Evolutionary conservation across 805 yeast species (phyloP), one percentile per base, ranked within the genome.

Genomic region (Lachancea dasiensis): DNA sequence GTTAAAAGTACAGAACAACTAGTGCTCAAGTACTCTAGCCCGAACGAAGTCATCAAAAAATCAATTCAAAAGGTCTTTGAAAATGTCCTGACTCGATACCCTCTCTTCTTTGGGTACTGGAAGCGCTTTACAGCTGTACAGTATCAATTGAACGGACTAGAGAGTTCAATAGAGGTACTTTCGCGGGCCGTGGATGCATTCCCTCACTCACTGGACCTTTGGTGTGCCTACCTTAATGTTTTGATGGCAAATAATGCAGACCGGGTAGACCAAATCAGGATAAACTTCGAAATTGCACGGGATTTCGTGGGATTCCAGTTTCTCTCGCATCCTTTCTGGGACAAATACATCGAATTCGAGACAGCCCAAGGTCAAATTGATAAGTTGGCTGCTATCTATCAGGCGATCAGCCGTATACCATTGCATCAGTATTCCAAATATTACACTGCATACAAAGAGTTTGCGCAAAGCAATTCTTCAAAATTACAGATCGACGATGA

Each of bases 401-500:
- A 69, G 20, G 62, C 64, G 41, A 60, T 79, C 31, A 58, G 77
- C 27, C 53, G 54, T 27, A 65, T 84, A 2, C 97, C 97, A 0
- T 60, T 90, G 31, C 90, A 90, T 59, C 95, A 87, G 51, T 89
- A 86, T 56, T 81, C 96, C 0, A 77, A 73, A 46, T 90, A 81
- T 56, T 83, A 75, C 51, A 77, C 64, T 54, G 68, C 51, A 60
- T 76, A 52, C 50, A 64, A 43, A 65, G 65, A 45, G 45, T 66
- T 43, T 52, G 51, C 66, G 19, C 60, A 66, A 22, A 22, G 19
- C 7, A 65, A 60, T 25, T 46, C 70, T 8, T 9, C 22, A 3
- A 19, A 19, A 5, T 13, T 34, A 10, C 13, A 17, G 13, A 53
- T 71, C 9, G 76, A 74, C 31, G 58, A 65, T 11, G 69, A 65